Conservation (phyloP, 805 yeast genomes). For the Candida stauntonica region DNA sequence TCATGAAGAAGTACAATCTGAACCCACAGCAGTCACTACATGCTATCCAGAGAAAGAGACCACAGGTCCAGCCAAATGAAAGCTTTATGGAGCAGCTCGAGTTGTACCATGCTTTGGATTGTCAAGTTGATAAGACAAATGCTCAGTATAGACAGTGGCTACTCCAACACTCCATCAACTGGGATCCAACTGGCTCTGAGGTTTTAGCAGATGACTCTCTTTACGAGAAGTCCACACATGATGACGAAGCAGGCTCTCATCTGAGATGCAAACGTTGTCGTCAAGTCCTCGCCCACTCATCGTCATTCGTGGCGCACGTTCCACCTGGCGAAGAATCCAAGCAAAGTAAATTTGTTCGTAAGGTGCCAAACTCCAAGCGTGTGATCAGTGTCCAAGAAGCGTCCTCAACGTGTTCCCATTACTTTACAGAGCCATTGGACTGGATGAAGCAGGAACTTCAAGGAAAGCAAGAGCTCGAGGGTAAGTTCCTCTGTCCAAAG, state of each 20-base stretch:
- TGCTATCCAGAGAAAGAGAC: conserved; percentile 65
- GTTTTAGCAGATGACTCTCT: conserved; percentile 29
- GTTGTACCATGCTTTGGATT: conserved; percentile 48
- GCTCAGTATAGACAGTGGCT: conserved; percentile 41
- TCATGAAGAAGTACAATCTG: conserved; percentile 73
- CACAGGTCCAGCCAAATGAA: conserved; percentile 63
- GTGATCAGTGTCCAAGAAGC: conserved; percentile 56
- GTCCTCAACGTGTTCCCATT: conserved; percentile 69
- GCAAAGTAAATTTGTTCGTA: conserved; percentile 62
- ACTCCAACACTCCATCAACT: conserved; percentile 32
- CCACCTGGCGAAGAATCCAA: conserved; percentile 63
- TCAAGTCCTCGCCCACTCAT: conserved; percentile 56
- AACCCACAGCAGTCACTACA: conserved; percentile 58
- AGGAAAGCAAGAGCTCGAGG: conserved; percentile 61
- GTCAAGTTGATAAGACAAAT: conserved; percentile 29
- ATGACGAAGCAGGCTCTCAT: conserved; percentile 27
- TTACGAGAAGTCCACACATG: conserved; percentile 26
- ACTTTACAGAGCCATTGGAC: conserved; percentile 77
- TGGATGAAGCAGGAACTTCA: conserved; percentile 89
- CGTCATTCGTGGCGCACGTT: conserved; percentile 58
- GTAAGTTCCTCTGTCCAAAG: conserved; percentile 79
- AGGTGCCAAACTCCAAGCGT: conserved; percentile 57
- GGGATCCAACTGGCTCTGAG: conserved; percentile 39
- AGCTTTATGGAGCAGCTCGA: conserved; percentile 70
- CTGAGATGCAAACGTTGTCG: conserved; percentile 85